Evolutionary conservation across 306 rosid species (phyloP).

Genomic region (Medicago truncatula): MtrunA17r5.0-ANR NC_053046.1:7458001-7458500

Average conservation of each 20-base stretch:
- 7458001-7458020: not conserved
- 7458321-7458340: not conserved
- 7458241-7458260: slow-evolving; percentile 57
- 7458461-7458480: slow-evolving; percentile 18
- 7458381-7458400: slow-evolving; percentile 11
- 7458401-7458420: slow-evolving; percentile 38
- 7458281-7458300: slow-evolving; percentile 76
- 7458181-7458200: slow-evolving; percentile 54
- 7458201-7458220: slow-evolving; percentile 59
- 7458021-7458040: slow-evolving; percentile 7
- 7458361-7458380: not conserved
- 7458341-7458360: not conserved
- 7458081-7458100: slow-evolving; percentile 64
- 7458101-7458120: slow-evolving; percentile 73
- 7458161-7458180: slow-evolving; percentile 49
- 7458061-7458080: slow-evolving; percentile 12
- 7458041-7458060: not conserved
- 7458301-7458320: slow-evolving; percentile 25
- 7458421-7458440: slow-evolving; percentile 9
- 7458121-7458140: slow-evolving; percentile 39
- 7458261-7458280: slow-evolving; percentile 58
- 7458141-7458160: not conserved
- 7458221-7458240: slow-evolving; percentile 45
- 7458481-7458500: slow-evolving; percentile 26
- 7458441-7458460: slow-evolving; percentile 48